Percentiles rank a stretch among this genome's conserved stretches.
These are phyloP conservation scores for Wilcoxina mikolae DNA, from an alignment of 495 filamentous ascomycete genomes.

Conservation along the genomic window DNA sequence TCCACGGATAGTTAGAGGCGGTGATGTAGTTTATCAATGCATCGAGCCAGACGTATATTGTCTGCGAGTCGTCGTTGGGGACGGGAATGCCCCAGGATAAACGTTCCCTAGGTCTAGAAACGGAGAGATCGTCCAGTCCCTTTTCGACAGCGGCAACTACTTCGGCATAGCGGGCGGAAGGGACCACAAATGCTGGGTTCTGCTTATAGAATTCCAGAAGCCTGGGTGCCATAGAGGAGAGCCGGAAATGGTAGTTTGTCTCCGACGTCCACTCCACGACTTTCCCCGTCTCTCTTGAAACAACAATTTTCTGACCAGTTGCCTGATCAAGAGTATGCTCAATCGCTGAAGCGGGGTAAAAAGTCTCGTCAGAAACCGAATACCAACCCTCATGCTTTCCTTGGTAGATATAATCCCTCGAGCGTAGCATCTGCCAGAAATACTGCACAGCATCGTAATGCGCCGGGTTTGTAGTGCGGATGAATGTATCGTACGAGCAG, in stretches of 20 bases:
- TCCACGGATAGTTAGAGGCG: conserved; percentile 68
- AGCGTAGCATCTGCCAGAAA: conserved; percentile 67
- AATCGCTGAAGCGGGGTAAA: conserved; percentile 65
- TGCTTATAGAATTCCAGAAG: conserved; percentile 64
- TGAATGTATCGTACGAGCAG: conserved; percentile 67
- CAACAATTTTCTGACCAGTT: conserved; percentile 69
- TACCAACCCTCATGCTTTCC: conserved; percentile 91
- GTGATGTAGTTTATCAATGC: conserved; percentile 89
- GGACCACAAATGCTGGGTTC: conserved; percentile 57
- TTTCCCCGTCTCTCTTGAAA: conserved; percentile 72
- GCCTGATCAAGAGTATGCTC: conserved; percentile 58
- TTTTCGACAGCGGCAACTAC: conserved; percentile 53
- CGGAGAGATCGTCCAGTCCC: conserved; percentile 68
- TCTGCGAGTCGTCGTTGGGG: conserved; percentile 69
- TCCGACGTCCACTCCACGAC: conserved; percentile 94
- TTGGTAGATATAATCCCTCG: conserved; percentile 68
- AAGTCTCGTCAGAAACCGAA: conserved; percentile 88
- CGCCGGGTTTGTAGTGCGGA: conserved; percentile 70
- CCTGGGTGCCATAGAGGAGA: conserved; percentile 60
- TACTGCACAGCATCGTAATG: conserved; percentile 80
- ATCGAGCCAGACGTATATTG: conserved; percentile 97
- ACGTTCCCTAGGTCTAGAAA: conserved; percentile 67
- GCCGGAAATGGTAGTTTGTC: conserved; percentile 82
- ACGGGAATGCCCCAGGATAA: conserved; percentile 83
- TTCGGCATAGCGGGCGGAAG: conserved; percentile 47